Evolutionary conservation across 768 basidiomycete genomes (phyloP), one percentile per base, ranked within the genome.

Genomic region (Russula foetens): DNA sequence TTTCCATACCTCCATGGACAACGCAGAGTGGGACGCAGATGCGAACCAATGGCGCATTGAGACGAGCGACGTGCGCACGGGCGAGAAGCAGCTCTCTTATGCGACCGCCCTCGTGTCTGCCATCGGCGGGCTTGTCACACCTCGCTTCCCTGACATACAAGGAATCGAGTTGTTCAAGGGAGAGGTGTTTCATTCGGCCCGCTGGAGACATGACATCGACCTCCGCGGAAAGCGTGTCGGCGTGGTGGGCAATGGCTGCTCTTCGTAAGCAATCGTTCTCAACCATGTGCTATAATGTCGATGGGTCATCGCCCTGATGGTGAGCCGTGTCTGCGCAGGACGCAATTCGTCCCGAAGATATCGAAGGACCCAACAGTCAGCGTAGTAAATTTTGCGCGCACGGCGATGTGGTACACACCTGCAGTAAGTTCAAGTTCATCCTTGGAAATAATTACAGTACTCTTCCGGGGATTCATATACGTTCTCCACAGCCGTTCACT

Each of bases 241-340:
- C 0, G 79, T 85, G 4, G 78, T 84, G 68, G 84, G 84, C 24
- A 84, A 84, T 67, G 84, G 82, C 3, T 82, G 79, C 63, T 82
- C 81, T 39, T 82, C 77, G 77, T 83, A 51, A 33, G 60, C 11
- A 14, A 26, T 47, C 7, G 15, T 45, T 50, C 55, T 41, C 59
- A 6, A 28, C 9, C 41, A 7, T 44, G 31, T 4, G 6, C 7
- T 28, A 3, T 23, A 29, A 38, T n/a, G n/a, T 35, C 26, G 12
- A n/a, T 35, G 17, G 1, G 3, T 19, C 14, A 11, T 31, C 6
- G 23, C 19, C 24, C 41, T 44, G 11, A 49, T 33, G 19, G 19
- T 33, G 12, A 17, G 17, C 11, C 29, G 12, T 19, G 6, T 44
- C 15, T 33, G 19, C 26, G 24, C 53, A 56, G 59, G 8, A 12